A percentile compares a stretch with the other conserved stretches of the same genome.
Evolutionary conservation across 129 eudicot species (phyloP).

Genomic region (Pittosporum tobira): DNA sequence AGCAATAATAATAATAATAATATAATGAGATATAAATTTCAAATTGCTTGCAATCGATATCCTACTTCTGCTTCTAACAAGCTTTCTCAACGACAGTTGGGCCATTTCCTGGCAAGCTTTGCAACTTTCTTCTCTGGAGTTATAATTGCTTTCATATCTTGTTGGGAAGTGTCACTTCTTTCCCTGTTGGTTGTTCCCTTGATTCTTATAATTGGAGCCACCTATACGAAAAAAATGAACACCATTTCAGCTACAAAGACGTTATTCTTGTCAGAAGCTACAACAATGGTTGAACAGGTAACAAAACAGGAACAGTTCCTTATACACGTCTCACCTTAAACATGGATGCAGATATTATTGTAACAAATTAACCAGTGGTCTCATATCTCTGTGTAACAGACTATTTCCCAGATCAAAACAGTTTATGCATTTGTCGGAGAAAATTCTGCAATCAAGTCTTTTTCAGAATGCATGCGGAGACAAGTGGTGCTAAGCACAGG

Average conservation of each 20-base stretch:
- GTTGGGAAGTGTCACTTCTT: slow-evolving; percentile 84
- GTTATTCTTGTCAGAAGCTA: slow-evolving; percentile 52
- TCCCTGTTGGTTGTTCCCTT: slow-evolving; percentile 69
- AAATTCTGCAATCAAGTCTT: slow-evolving; percentile 48
- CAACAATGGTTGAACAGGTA: slow-evolving; percentile 85
- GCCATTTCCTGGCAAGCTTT: slow-evolving; percentile 66
- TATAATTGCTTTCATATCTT: slow-evolving; percentile 53
- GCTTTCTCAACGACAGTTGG: slow-evolving; percentile 37
- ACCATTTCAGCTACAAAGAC: slow-evolving; percentile 55
- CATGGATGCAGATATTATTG: not conserved
- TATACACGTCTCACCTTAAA: not conserved
- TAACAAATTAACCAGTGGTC: not conserved
- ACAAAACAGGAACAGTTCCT: not conserved
- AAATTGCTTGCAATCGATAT: no score
- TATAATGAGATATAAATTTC: no score
- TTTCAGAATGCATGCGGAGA: slow-evolving; percentile 53
- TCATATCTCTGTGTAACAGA: slow-evolving; percentile 30
- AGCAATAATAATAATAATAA: no score
- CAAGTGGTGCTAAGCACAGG: slow-evolving; percentile 45
- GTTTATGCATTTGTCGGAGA: slow-evolving; percentile 88
- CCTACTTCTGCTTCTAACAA: slow-evolving; percentile 16
- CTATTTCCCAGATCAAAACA: slow-evolving; percentile 72
- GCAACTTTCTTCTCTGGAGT: slow-evolving; percentile 75
- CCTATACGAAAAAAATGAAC: slow-evolving; percentile 76
- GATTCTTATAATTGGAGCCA: slow-evolving; percentile 68